Conservation (phyloP, 768 basidiomycete genomes). For the Baorangia bicolor region DNA sequence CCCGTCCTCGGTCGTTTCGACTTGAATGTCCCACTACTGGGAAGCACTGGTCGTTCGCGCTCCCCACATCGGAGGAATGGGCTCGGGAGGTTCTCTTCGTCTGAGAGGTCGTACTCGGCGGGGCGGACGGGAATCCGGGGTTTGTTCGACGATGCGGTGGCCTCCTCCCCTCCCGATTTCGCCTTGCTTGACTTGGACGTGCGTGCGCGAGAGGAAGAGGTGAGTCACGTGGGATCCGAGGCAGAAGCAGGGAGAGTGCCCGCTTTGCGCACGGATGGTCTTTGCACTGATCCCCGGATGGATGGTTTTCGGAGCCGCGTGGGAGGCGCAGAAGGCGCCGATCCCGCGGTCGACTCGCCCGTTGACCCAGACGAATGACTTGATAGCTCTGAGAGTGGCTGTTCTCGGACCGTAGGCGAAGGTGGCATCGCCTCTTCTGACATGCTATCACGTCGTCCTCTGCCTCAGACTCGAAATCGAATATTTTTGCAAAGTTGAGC, state of each 20-base stretch:
- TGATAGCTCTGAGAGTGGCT: constrained; percentile 31
- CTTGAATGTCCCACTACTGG: too few relatives aligned
- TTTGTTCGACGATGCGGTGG: constrained; percentile 9
- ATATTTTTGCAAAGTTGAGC: constrained; percentile 75
- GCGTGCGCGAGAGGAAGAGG: constrained; percentile 36
- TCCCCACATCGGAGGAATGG: too few relatives aligned
- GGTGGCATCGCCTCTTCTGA: too few relatives aligned
- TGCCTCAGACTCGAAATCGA: constrained; percentile 50
- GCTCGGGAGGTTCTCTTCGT: too few relatives aligned
- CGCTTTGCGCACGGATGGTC: too few relatives aligned
- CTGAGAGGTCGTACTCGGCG: constrained; percentile 62
- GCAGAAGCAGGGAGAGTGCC: too few relatives aligned
- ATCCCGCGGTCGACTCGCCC: constrained; percentile 22
- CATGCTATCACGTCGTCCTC: constrained; percentile 33
- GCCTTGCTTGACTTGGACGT: constrained; percentile 15
- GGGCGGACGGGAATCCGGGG: constrained; percentile 21
- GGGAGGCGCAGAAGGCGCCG: constrained; percentile 33
- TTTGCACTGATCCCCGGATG: too few relatives aligned
- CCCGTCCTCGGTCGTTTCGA: constrained; percentile 51
- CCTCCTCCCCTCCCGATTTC: constrained; percentile 2
- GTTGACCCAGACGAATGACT: too few relatives aligned
- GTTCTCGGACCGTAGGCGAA: too few relatives aligned
- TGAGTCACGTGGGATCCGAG: too few relatives aligned
- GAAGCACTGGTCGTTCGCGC: too few relatives aligned
- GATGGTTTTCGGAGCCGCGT: too few relatives aligned